Evolutionary conservation across 2,329 filamentous ascomycete species (phyloP).

Genomic region (Paraphoma sp.): DNA sequence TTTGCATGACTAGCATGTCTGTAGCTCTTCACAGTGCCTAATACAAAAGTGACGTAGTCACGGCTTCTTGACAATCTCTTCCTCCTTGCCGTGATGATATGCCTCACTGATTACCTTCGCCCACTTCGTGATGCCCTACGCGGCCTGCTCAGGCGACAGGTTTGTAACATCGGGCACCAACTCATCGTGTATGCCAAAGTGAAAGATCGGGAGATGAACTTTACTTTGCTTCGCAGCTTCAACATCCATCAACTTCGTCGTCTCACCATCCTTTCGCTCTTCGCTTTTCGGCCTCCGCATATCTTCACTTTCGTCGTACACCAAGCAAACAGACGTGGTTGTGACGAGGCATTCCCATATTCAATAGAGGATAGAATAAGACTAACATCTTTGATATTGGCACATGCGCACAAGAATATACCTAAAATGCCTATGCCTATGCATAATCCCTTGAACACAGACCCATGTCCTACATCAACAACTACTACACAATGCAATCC

Average conservation of each 20-base stretch:
- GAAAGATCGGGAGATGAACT: background rate
- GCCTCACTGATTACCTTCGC: background rate
- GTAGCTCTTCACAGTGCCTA: constrained; percentile 25
- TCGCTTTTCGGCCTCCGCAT: background rate
- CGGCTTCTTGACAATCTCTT: background rate
- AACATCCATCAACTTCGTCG: background rate
- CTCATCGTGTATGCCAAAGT: background rate
- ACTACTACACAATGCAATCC: background rate
- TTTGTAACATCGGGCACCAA: background rate
- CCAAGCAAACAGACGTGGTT: background rate
- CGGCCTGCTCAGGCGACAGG: background rate
- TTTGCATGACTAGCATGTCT: constrained; percentile 15
- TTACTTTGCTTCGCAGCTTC: background rate
- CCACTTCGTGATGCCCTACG: background rate
- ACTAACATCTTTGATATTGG: background rate
- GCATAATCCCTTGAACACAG: too few relatives aligned
- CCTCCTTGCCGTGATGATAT: background rate
- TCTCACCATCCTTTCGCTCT: background rate
- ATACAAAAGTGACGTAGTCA: constrained; percentile 19
- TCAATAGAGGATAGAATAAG: background rate
- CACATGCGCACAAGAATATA: background rate
- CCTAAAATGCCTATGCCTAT: background rate
- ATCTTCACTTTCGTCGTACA: background rate
- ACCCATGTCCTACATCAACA: too few relatives aligned
- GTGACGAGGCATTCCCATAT: background rate